Conservation (phyloP, 2,329 filamentous ascomycete species). For the Massarina eburnea region DNA sequence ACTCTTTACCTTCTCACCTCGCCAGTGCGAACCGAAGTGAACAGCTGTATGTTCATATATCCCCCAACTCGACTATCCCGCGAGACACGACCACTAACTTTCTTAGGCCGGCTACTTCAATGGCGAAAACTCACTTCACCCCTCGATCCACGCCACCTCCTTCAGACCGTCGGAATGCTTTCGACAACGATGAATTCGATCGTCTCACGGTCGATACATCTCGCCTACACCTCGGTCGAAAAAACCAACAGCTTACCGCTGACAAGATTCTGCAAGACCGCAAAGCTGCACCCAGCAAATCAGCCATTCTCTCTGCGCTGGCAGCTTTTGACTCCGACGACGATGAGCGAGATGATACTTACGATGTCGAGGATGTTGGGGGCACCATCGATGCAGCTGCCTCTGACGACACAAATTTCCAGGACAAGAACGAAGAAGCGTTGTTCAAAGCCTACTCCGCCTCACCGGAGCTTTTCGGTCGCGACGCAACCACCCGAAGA, state of each 20-base stretch:
- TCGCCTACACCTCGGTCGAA: conserved; percentile 78
- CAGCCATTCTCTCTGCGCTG: conserved; percentile 83
- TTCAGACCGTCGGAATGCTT: conserved; percentile 69
- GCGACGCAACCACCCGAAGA: conserved; percentile 70
- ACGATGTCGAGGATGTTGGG: conserved; percentile 89
- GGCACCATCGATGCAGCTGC: conserved; percentile 73
- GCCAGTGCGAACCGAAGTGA: conserved; percentile 65
- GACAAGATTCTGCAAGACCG: conserved; percentile 71
- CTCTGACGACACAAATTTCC: conserved; percentile 56
- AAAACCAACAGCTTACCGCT: conserved; percentile 63
- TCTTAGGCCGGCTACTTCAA: conserved; percentile 17
- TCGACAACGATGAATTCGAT: conserved; percentile 76
- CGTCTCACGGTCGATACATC: conserved; percentile 64
- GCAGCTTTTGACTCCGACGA: conserved; percentile 91
- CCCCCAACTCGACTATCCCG: background rate
- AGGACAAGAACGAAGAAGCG: conserved; percentile 64
- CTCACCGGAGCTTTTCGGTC: conserved; percentile 66
- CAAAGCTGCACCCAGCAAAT: conserved; percentile 70
- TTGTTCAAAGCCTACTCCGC: conserved; percentile 74
- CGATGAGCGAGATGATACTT: conserved; percentile 95
- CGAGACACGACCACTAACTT: conserved; percentile 13
- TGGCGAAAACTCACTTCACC: conserved; percentile 48
- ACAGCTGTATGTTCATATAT: conserved; percentile 51
- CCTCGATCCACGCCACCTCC: conserved; percentile 60
- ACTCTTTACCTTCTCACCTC: conserved; percentile 70